Conservation (phyloP, 257 asterid genomes). For the Euphrasia confusa region DNA sequence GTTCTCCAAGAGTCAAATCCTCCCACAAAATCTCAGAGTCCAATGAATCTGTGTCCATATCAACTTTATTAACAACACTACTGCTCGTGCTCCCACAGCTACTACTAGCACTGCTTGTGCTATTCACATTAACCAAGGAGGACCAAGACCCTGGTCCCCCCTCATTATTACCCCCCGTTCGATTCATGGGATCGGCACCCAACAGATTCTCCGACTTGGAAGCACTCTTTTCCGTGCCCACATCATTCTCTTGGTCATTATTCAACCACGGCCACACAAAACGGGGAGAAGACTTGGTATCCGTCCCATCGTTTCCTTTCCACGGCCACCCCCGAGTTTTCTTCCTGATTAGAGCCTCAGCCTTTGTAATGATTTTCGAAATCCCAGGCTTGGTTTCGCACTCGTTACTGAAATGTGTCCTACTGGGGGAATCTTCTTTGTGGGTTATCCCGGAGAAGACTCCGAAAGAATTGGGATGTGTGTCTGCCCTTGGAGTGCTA, state of each 20-base stretch:
- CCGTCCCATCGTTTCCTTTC: conserved; percentile 66
- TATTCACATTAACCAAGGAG: conserved; percentile 67
- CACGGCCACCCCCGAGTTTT: conserved; percentile 74
- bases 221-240: conserved; percentile 36
- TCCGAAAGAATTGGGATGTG: conserved; percentile 49
- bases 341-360: conserved; percentile 80
- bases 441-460: conserved; percentile 40
- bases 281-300: conserved; percentile 52
- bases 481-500: conserved; percentile 89
- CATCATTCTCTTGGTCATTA: conserved; percentile 54
- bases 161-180: conserved; percentile 40
- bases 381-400: conserved; percentile 59
- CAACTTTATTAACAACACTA: conserved; percentile 64
- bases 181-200: conserved; percentile 33
- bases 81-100: conserved; percentile 66
- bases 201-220: conserved; percentile 42
- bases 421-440: conserved; percentile 38
- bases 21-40: conserved; percentile 94
- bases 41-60: conserved; percentile 62
- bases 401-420: conserved; percentile 60
- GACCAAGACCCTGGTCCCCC: conserved; percentile 74
- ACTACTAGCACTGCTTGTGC: conserved; percentile 86
- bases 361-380: conserved; percentile 64
- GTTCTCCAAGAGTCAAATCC: conserved; percentile 88
- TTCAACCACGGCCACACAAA: conserved; percentile 79